Evolutionary conservation across 2,329 filamentous ascomycete genomes (phyloP).

Genomic region (Ophiostoma fasciatum): DNA sequence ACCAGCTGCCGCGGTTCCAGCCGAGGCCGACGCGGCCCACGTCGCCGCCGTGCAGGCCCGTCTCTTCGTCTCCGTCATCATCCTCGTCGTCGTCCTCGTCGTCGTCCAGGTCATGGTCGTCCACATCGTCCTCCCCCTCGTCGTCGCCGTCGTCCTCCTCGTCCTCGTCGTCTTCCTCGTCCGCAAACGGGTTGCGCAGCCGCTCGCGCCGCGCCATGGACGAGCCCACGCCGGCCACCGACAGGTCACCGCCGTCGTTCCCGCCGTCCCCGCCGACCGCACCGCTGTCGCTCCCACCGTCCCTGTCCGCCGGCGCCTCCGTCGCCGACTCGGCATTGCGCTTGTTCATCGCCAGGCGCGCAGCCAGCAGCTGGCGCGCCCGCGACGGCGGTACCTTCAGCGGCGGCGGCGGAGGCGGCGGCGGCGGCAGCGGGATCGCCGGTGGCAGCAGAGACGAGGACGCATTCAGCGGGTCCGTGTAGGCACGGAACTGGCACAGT

Average conservation of each 20-base stretch:
- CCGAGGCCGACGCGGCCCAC: constrained; percentile 12
- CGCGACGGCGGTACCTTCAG: constrained; percentile 77
- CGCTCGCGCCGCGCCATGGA: constrained; percentile 13
- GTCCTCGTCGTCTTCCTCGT: constrained; percentile 33
- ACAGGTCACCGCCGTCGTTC: constrained; percentile 1
- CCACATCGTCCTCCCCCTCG: constrained; percentile 29
- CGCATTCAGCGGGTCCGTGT: constrained; percentile 38
- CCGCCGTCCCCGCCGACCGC: neutral
- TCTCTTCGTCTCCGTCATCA: constrained; percentile 24
- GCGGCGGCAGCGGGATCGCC: constrained; percentile 42
- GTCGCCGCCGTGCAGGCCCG: constrained; percentile 20
- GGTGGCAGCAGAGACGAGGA: constrained; percentile 38
- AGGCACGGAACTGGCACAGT: constrained; percentile 37
- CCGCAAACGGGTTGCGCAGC: constrained; percentile 38
- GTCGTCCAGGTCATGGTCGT: constrained; percentile 38
- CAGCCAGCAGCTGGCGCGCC: constrained; percentile 80
- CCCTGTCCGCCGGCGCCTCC: constrained; percentile 26
- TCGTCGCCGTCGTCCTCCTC: constrained; percentile 38
- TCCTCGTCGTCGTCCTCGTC: constrained; percentile 19
- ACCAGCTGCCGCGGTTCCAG: constrained; percentile 23
- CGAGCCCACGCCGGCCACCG: neutral
- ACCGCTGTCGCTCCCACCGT: constrained; percentile 9
- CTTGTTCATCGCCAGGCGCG: constrained; percentile 64
- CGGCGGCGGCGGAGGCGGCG: constrained; percentile 55
- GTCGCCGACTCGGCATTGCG: constrained; percentile 33